Base-by-base conservation (phyloP, 139 green algal species). In the Pycnococcus provasolii region DNA sequence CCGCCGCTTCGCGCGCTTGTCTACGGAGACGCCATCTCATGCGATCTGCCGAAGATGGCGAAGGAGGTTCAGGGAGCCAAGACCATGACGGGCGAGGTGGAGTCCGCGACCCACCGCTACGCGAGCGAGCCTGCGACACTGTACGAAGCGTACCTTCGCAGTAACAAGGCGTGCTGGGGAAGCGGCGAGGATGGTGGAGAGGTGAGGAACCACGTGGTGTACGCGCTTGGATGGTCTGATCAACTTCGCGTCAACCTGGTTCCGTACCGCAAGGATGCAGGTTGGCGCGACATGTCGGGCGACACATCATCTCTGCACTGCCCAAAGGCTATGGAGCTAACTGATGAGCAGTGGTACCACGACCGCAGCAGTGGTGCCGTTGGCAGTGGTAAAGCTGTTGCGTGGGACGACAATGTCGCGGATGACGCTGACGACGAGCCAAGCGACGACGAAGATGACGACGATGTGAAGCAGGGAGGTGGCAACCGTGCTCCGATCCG, bases 241-340 rank as follows among this genome's bases (percentile, higher is more conserved):
- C 60, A 41, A 7, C 60, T 66, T 13, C 60, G 60, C 7, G 4
- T 7, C 42, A 53, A 66, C 5, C 3, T 41, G 42, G 60, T 66
- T 45, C 60, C 54, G 54, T 26, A 41, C n/a, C 60, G 60, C 3
- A 11, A 26, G 11, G 60, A 41, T 7, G 60, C 60, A 7, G 13
- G 43, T 15, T 66, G 60, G 60, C 60, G 60, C 60, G 60, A 66
- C 60, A 66, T 66, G 60, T n/a, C 26, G 41, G 60, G 26, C 43
- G 42, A 66, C 26, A 5, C 15, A 3, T 26, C 45, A 13, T 45
- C 41, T n/a, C 53, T 66, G 60, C 41, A 66, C 5, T 45, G 5
- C 5, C 60, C 60, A 45, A 66, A 52, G 44, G 26, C 26, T 6
- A 66, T 66, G 60, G 11, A 44, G 42, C 60, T 66, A 15, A 54